Evolutionary conservation across 2,329 filamentous ascomycete species (phyloP), one percentile per base, ranked within the genome.

Genomic region (Aspergillus bombycis): DNA sequence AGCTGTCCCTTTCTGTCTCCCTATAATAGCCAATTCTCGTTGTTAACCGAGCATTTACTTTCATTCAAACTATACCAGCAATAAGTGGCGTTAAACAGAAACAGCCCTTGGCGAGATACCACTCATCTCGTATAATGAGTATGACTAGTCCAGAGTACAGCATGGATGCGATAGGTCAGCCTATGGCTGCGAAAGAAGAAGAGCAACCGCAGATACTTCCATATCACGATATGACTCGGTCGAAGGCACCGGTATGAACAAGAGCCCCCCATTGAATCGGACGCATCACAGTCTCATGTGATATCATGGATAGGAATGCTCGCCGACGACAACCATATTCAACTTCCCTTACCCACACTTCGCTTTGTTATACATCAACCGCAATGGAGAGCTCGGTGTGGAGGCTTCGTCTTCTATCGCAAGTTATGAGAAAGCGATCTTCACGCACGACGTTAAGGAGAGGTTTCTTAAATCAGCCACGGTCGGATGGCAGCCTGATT

Each of bases 361-460:
- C 55, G 76, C 75, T n/a, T 67, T 78, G 61, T 70, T 79, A 43
- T 79, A 76, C 57, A 69, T 78, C 34, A 75, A 79, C 56, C 70
- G 72, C 19, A 71, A 75, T 57, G 76, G 77, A 2, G 69, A 76
- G 36, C 66, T 75, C 41, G 71, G 71, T 26, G 61, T 76, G 3
- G 70, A 75, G 59, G 70, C 68, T 16, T 79, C 77, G 0, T 67
- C 74, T 11, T 78, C 76, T 11, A 71, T 78, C 55, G 65, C 71
- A 19, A 71, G 72, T 21, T 75, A 71, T 46, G 74, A 71, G 38
- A 72, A 69, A 19, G 64, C 68, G 0, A 75, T 79, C 21, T 78
- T 79, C 64, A 76, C 76, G 2, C 70, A 73, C 4, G 76, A 78
- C n/a, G 71, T 78, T 48, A 74, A 70, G 55, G 71, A 75, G 32